phyloP scores from a whole-genome alignment of 768 basidiomycete species.

The Podaxis carcinomalis region DNA sequence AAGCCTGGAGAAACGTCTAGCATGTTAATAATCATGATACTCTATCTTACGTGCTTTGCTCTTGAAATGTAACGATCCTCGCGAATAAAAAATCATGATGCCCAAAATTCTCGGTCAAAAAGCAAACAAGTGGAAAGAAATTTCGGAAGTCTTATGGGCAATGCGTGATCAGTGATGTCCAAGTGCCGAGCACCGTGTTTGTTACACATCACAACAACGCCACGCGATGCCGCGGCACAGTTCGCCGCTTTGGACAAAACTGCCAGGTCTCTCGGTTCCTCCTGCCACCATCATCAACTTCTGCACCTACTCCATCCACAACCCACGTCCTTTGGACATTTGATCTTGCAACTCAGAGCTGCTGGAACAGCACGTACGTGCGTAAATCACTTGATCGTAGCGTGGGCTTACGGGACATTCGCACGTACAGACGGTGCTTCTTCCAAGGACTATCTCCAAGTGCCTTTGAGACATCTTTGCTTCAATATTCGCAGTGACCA shows the following conservation, averaged over 20 bases:
- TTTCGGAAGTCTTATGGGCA: no score
- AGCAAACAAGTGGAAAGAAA: no score
- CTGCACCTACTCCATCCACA: background rate
- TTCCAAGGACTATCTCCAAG: background rate
- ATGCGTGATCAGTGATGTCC: no score
- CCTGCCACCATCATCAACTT: background rate
- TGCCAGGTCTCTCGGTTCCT: background rate
- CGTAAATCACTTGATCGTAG: background rate
- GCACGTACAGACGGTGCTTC: background rate
- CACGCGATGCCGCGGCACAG: background rate
- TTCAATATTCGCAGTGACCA: background rate
- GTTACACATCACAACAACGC: background rate
- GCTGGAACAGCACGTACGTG: constrained; percentile 28
- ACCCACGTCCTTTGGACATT: background rate
- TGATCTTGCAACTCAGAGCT: constrained; percentile 16
- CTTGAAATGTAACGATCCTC: no score
- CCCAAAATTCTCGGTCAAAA: no score
- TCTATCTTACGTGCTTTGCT: no score
- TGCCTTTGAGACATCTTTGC: background rate
- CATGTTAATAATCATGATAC: no score
- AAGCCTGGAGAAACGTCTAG: no score
- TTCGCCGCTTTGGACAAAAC: background rate
- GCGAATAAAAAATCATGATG: no score
- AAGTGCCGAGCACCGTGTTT: background rate
- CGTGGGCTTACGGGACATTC: background rate